Base-by-base conservation (phyloP, 2,329 filamentous ascomycete genomes). In the Eurotiales sp. region DNA sequence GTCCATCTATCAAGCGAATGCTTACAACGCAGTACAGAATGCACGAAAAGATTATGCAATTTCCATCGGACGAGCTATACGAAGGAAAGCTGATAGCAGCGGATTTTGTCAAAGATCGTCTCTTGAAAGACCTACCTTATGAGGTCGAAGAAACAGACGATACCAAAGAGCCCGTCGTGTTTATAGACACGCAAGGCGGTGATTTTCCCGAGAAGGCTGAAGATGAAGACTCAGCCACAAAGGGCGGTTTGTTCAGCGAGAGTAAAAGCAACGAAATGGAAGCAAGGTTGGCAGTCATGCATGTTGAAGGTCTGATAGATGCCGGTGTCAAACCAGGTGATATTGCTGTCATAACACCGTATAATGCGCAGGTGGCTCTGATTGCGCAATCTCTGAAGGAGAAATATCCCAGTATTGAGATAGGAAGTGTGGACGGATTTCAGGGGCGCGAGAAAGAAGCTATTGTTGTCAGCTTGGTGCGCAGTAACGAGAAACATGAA, bases 391-490 rank as follows among this genome's bases (percentile, higher is more conserved):
- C 86, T 58, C 78, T 99, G 45, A 93, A 92, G 65, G 88, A 93
- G 54, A 75, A 77, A 34, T 95, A 87, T 61, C 87, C 87, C 0
- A 90, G 87, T 11, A 83, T 99, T 46, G 93, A 99, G 69, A 77
- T 99, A n/a, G 93, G 93, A 29, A 96, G 90, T 61, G 89, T 99
- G 2, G 93, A 99, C 69, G 93, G 92, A 2, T 99, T 99, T 67
- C 93, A 99, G 69, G 93, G 93, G 29, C 83, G 93, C 15, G 93
- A 99, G 71, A 99, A 99, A 71, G 93, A 99, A 69, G 93, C 89
- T 2, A 86, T 99, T 14, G 81, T 99, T 34, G 85, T 99, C 46
- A 95, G 87, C 68, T 79, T 97, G n/a, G 93, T 99, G 51, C 81
- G 93, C 58, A 96, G 91, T 70, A 99, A 99, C 66, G 59, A 83